Base-by-base conservation (phyloP, 352 stramenopile genomes). In the Saprolegnia parasitica region DNA sequence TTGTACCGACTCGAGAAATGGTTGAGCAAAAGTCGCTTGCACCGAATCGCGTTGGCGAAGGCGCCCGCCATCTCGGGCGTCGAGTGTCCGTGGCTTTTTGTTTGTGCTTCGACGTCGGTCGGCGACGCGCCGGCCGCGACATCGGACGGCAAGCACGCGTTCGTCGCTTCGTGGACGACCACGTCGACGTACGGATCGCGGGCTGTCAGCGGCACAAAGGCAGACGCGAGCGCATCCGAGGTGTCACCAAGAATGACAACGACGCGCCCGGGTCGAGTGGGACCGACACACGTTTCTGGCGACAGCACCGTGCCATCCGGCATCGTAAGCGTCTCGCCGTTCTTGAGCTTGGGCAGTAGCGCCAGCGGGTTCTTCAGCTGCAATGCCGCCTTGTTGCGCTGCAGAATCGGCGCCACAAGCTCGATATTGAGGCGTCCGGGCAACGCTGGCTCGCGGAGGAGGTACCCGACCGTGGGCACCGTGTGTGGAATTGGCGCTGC, bases 111-210 rank as follows among this genome's bases (percentile, higher is more conserved):
- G 8, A 66, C 62, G 10, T 15, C 76, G 16, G 71, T 37, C 46
- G 66, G 56, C 21, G 78, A 57, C 18, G 47, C 24, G 5, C 46
- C 55, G 20, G 64, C 60, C 0, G 26, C 26, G 1, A 67, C 16
- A 23, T 21, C 21, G 5, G 20, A 54, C 4, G 18, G 32, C 39
- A 89, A 75, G 46, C 58, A 66, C 23, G 58, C 78, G 70, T 96
- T 96, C 1, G 89, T 95, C 20, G 88, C 81, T 79, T 97, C 91
- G 72, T 97, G 91, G n/a, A 97, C 75, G 3, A 97, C 39, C 0
- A 97, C 75, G 73, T 97, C 87, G 2, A 81, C 80, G 64, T 79
- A 77, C 54, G 78, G 72, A 1, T 66, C 58, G 1, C 16, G 4
- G 15, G 20, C 26, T 37, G 24, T n/a, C 6, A 66, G 39, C 1